Base-by-base conservation (phyloP, 805 yeast genomes). In the Candida ipomoeae region DNA sequence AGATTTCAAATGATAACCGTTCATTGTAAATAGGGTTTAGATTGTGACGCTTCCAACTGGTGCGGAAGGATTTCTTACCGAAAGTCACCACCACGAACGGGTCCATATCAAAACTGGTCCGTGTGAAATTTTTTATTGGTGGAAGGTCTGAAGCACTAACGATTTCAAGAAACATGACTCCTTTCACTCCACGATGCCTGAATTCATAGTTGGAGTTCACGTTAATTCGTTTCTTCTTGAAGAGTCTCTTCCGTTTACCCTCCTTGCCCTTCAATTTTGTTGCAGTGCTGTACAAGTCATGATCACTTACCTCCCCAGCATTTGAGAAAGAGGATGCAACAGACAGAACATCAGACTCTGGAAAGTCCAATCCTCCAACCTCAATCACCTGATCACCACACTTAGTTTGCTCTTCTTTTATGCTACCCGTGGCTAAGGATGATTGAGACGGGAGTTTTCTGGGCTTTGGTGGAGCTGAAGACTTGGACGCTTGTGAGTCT, bases 41-140 rank as follows among this genome's bases (percentile, higher is more conserved):
- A 1, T 89, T 85, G 64, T 92, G 97, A 20, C 87, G 79, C 56
- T 84, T 79, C 83, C 90, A 85, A 10, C 90, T 83, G 0, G 97
- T 90, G 57, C 95, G 80, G 65, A 81, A 92, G 0, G 92, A 89
- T 56, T 85, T 85, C 59, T 87, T 84, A 8, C 97, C 97, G 65
- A 92, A 89, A 0, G 96, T 84, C 1, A 89, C 84, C 17, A 92
- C 89, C 2, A 92, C 92, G 69, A 92, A 94, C 2, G 98, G 98
- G 63, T 94, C 99, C 95, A 94, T 89, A 66, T 90, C 96, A 62
- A 87, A 92, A 1, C 91, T 84, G 20, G 89, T 81, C 8, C 90
- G 73, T 0, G 87, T 82, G 14, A 87, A 70, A 55, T 85, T 84
- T 38, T 78, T 77, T 48, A 84, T 75, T 0, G 95, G 88, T 1